Conservation (phyloP, 208 protist species). For the Acanthamoeba rhysodes region DNA sequence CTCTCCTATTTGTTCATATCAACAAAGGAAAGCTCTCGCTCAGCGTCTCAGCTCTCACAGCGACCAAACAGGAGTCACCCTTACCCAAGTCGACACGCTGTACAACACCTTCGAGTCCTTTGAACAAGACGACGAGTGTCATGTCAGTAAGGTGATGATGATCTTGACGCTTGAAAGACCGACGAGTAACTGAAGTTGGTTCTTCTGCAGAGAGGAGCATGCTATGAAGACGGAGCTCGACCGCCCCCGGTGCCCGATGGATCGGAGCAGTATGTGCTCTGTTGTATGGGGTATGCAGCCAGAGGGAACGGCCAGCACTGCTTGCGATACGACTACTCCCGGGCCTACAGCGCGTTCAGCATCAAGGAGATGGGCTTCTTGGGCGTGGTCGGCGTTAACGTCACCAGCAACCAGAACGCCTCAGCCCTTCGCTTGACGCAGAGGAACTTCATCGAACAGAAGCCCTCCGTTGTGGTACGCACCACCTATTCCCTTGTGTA, state of each 20-base stretch:
- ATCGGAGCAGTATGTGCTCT: constrained; percentile 25
- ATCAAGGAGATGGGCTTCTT: neutral
- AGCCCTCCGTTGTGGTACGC: neutral
- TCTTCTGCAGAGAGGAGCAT: neutral
- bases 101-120: constrained; percentile 10
- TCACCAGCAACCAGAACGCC: neutral
- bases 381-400: neutral
- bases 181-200: no score
- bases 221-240: neutral
- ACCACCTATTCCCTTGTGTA: neutral
- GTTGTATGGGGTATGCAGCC: neutral
- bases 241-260: neutral
- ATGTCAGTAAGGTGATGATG: neutral
- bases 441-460: neutral
- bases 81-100: neutral
- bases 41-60: neutral
- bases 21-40: neutral
- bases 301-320: constrained; percentile 39
- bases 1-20: neutral
- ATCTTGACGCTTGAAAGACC: neutral
- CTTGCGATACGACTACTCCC: constrained; percentile 22
- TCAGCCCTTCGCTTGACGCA: neutral
- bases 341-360: neutral
- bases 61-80: neutral
- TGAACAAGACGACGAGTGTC: constrained; percentile 22